phyloP scores from a whole-genome alignment of 2,329 filamentous ascomycete genomes.

The Blumeria hordei region DNA sequence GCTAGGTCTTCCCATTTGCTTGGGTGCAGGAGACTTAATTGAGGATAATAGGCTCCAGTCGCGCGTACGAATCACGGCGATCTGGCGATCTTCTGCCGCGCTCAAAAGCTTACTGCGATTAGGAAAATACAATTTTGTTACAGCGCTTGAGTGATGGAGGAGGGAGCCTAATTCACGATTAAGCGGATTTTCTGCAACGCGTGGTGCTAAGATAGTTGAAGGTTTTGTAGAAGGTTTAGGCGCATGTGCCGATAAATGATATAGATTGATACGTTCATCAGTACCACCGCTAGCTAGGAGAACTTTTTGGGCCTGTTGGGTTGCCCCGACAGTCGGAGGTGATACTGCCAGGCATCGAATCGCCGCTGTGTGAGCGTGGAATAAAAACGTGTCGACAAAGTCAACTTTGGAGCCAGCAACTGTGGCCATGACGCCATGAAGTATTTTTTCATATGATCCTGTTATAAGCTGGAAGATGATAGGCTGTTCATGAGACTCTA shows the following conservation, averaged over 20 bases:
- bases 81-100: conserved; percentile 74
- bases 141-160: conserved; percentile 61
- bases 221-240: conserved; percentile 37
- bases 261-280: conserved; percentile 87
- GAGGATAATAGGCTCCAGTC: conserved; percentile 76
- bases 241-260: conserved; percentile 55
- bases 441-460: conserved; percentile 78
- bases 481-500: conserved; percentile 6
- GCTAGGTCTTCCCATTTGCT: conserved; percentile 53
- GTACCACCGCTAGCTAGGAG: conserved; percentile 78
- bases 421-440: conserved; percentile 73
- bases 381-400: conserved; percentile 84
- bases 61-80: conserved; percentile 64
- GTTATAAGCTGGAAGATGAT: conserved; percentile 69
- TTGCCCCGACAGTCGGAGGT: conserved; percentile 36
- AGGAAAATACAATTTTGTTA: conserved; percentile 63
- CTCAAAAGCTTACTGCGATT: conserved; percentile 69
- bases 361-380: conserved; percentile 76
- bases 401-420: conserved; percentile 27
- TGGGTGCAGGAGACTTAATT: conserved; percentile 74
- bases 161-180: conserved; percentile 77
- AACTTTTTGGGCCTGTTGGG: conserved; percentile 50
- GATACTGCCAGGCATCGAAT: conserved; percentile 79
- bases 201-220: conserved; percentile 36
- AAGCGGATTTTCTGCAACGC: conserved; percentile 60